Percentiles rank a stretch among this genome's conserved stretches.
These are phyloP conservation scores for Pontederia paniculata DNA, from an alignment of 176 grass and related monocot genomes.

Conservation along the genomic window DNA sequence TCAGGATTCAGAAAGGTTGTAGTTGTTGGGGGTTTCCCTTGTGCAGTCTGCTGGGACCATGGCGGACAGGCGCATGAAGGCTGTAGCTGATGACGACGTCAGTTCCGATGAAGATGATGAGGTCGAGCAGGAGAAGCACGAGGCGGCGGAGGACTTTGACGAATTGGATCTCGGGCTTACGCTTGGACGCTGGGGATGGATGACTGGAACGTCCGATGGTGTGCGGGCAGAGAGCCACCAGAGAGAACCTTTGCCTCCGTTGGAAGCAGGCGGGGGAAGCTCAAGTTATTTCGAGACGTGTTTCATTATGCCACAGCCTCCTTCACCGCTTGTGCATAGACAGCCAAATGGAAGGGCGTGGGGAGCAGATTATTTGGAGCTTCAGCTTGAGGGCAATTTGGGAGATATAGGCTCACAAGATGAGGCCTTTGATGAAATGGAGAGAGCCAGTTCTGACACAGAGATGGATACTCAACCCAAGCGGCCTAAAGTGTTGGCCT, in stretches of 20 bases:
- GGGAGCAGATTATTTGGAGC: neutral
- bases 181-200: constrained; percentile 36
- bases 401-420: neutral
- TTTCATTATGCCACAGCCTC: neutral
- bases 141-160: constrained; percentile 24
- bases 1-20: too few relatives aligned
- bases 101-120: constrained; percentile 25
- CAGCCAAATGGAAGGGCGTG: neutral
- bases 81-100: constrained; percentile 29
- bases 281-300: neutral
- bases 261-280: constrained; percentile 4
- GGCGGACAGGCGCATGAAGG: constrained; percentile 67
- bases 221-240: neutral
- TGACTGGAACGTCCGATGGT: neutral
- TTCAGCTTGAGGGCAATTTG: neutral
- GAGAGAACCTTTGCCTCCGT: too few relatives aligned
- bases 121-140: constrained; percentile 18
- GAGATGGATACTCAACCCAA: constrained; percentile 58
- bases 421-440: neutral
- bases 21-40: too few relatives aligned
- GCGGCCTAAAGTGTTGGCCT: constrained; percentile 49
- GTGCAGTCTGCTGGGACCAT: constrained; percentile 10
- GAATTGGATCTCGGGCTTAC: constrained; percentile 32
- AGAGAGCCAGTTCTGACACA: neutral
- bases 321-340: neutral